Percentiles rank a stretch among this genome's conserved stretches.
Evolutionary conservation across 1,284 basidiomycete species (phyloP).

Genomic region (Amylostereum areolatum): DNA sequence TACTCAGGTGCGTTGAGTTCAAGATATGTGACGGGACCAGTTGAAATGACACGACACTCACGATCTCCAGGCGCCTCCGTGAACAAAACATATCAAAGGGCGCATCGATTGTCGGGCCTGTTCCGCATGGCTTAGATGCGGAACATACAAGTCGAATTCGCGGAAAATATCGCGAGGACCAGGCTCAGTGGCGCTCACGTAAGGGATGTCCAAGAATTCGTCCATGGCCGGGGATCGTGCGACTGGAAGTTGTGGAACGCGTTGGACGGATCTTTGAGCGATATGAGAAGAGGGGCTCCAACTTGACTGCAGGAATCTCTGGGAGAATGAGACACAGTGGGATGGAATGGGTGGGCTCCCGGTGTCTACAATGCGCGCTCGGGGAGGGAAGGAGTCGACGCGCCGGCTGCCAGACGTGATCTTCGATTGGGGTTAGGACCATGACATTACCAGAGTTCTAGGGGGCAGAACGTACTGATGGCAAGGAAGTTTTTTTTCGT

Average conservation of each 20-base stretch:
- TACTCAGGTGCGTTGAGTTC: constrained; percentile 20
- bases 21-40: constrained; percentile 3
- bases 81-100: constrained; percentile 48
- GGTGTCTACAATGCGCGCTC: too few relatives aligned
- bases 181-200: constrained; percentile 1
- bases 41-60: constrained; percentile 29
- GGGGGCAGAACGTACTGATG: too few relatives aligned
- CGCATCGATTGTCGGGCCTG: constrained; percentile 2
- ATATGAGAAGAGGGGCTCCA: background rate
- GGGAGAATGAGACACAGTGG: too few relatives aligned
- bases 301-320: too few relatives aligned
- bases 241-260: background rate
- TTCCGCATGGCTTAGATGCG: constrained; percentile 2
- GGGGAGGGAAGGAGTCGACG: too few relatives aligned
- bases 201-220: constrained; percentile 12
- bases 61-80: constrained; percentile 78
- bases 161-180: constrained; percentile 7
- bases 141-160: constrained; percentile 24
- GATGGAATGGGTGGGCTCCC: too few relatives aligned
- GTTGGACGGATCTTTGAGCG: background rate
- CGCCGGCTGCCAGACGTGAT: too few relatives aligned
- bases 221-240: constrained; percentile 6
- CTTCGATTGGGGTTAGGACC: too few relatives aligned
- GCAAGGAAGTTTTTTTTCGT: too few relatives aligned
- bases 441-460: too few relatives aligned